Percentiles rank a stretch among this genome's conserved stretches.
Conservation (phyloP, 2,329 filamentous ascomycete genomes). For the Colletotrichum tabaci region DNA sequence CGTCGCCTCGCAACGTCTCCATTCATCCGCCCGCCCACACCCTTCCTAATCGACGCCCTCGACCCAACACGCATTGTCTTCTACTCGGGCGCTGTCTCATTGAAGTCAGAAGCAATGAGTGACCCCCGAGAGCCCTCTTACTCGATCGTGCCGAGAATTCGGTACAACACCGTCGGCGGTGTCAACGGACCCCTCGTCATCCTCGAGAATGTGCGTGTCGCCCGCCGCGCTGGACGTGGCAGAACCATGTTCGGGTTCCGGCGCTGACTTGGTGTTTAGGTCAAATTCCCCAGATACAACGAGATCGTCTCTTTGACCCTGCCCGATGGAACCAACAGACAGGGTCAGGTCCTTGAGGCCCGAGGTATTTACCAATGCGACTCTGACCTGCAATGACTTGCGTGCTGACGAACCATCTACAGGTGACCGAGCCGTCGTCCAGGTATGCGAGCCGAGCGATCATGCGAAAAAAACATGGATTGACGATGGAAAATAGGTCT, state of each 20-base stretch:
- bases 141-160: constrained; percentile 75
- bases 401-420: constrained; percentile 43
- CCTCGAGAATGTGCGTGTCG: constrained; percentile 86
- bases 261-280: constrained; percentile 64
- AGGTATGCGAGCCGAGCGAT: constrained; percentile 70
- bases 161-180: constrained; percentile 98
- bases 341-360: constrained; percentile 96
- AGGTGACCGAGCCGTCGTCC: constrained; percentile 96
- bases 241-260: no score
- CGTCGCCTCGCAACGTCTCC: constrained; percentile 36
- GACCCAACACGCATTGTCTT: constrained; percentile 41
- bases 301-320: constrained; percentile 98
- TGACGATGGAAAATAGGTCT: constrained; percentile 75
- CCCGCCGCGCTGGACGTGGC: constrained; percentile 40
- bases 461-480: constrained; percentile 34
- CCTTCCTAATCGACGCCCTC: constrained; percentile 36
- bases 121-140: constrained; percentile 74
- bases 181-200: constrained; percentile 98
- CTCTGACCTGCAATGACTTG: constrained; percentile 37
- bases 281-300: constrained; percentile 98
- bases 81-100: constrained; percentile 41
- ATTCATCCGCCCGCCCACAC: constrained; percentile 35
- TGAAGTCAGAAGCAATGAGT: constrained; percentile 58
- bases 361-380: constrained; percentile 75
- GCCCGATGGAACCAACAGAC: constrained; percentile 93